Base-by-base conservation (phyloP, 768 basidiomycete genomes). In the Chalciporus piperatus region DNA sequence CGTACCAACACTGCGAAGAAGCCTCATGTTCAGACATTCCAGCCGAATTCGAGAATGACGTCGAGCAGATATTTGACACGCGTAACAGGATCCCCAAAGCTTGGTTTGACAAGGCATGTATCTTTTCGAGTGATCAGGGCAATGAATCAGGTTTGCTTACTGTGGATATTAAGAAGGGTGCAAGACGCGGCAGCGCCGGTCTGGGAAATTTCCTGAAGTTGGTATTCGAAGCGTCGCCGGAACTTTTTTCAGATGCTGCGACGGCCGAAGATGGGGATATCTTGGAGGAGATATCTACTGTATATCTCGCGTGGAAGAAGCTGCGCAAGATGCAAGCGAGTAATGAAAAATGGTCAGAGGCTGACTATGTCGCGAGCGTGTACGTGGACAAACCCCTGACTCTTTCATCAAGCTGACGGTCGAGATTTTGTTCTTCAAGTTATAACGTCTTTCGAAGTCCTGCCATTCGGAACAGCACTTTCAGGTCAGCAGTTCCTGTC, bases 301-400 rank as follows among this genome's bases (percentile, higher is more conserved):
- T 80, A 9, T 75, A 71, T 45, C 63, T 65, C 4, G 75, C 77
- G 14, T 82, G 79, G 78, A 67, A 70, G 23, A 70, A 69, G 33
- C 65, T 80, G 7, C 59, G 63, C 9, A 65, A 61, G 48, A 79
- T 81, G 76, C 71, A 64, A n/a, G 62, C 62, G 6, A 72, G 72
- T 6, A 71, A 71, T 17, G 74, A 78, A 47, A 79, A 70, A 58
- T 76, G 73, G 67, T 79, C 77, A 3, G 81, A 83, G 55, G 77
- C 80, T 1, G 81, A 81, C 54, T 80, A 73, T 50, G 78, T 72
- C 14, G 73, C 74, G n/a, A 78, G 77, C 45, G 79, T 82, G 78
- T 83, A 61, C 44, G 78, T 64, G 32, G 19, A 6, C n/a, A 6
- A 37, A n/a, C 5, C 35, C 35, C 35, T 37, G 35, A n/a, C 35